These are phyloP conservation scores for Geosmithia putterillii DNA, from an alignment of 2,329 filamentous ascomycete genomes.

Conservation along the genomic window DNA sequence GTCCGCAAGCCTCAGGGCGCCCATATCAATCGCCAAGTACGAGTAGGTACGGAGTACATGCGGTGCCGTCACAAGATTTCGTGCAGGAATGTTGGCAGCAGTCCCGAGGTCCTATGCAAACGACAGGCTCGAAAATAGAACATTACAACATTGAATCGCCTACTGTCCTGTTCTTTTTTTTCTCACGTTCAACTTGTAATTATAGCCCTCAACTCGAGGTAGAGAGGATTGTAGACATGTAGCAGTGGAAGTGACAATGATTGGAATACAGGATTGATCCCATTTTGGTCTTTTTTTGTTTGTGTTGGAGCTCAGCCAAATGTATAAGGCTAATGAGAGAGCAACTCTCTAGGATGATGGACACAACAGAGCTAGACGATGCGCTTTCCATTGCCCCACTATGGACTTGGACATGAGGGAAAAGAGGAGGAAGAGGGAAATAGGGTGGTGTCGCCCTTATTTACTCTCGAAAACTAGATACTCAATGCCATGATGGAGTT, in stretches of 20 bases:
- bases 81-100: no score
- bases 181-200: no score
- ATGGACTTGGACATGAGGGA: neutral
- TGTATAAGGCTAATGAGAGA: neutral
- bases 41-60: no score
- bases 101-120: no score
- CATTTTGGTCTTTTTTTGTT: neutral
- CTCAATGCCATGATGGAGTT: constrained; percentile 99
- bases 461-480: constrained; percentile 37
- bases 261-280: neutral
- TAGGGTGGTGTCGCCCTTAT: neutral
- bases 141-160: no score
- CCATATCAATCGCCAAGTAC: no score
- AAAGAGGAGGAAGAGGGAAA: neutral
- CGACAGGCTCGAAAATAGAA: no score
- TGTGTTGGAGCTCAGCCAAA: neutral
- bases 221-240: neutral
- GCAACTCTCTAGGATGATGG: constrained; percentile 12
- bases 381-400: constrained; percentile 7
- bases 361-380: constrained; percentile 14
- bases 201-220: no score
- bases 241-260: neutral
- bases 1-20: no score
- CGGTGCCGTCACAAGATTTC: no score
- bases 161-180: no score